These are phyloP conservation scores for Mantamonas sphyraenae DNA, from an alignment of 78 protist genomes.

Conservation along the genomic window DNA sequence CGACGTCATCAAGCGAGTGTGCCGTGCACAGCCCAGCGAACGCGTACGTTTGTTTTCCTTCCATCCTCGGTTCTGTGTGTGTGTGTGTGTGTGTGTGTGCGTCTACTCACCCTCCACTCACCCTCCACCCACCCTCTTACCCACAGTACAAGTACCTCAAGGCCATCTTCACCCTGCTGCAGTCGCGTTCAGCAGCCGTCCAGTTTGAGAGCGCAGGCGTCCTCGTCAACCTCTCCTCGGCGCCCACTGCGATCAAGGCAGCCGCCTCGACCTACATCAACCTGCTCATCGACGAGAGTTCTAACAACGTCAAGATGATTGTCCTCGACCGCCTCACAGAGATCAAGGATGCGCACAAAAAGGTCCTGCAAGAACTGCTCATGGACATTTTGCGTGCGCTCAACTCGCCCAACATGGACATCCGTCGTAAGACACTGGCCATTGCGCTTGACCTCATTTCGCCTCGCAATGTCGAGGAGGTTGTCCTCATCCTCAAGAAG, in stretches of 20 bases:
- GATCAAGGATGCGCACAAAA: slow-evolving; percentile 46
- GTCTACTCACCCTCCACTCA: neutral
- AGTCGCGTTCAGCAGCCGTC: slow-evolving; percentile 64
- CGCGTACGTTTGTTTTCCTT: slow-evolving; percentile 1
- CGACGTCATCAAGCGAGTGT: slow-evolving; percentile 74
- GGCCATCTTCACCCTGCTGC: slow-evolving; percentile 63
- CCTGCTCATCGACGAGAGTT: slow-evolving; percentile 63
- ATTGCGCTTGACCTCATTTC: slow-evolving; percentile 65
- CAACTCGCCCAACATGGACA: slow-evolving; percentile 70
- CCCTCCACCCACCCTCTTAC: neutral
- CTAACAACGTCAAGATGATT: slow-evolving; percentile 89
- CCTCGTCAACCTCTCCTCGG: slow-evolving; percentile 53
- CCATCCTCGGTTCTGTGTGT: too few relatives aligned
- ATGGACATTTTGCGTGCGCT: slow-evolving; percentile 87
- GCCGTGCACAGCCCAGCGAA: slow-evolving; percentile 40
- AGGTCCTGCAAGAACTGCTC: slow-evolving; percentile 63
- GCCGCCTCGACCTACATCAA: slow-evolving; percentile 71
- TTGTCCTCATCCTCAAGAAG: slow-evolving; percentile 74
- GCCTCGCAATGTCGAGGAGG: slow-evolving; percentile 63
- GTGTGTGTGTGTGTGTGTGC: slow-evolving; percentile 46
- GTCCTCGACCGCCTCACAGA: slow-evolving; percentile 68
- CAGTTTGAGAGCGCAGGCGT: slow-evolving; percentile 57
- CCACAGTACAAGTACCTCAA: slow-evolving; percentile 55
- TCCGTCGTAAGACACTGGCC: slow-evolving; percentile 69
- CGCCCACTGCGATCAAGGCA: slow-evolving; percentile 4